Percentiles rank a stretch among this genome's conserved stretches.
Conservation (phyloP, 2,329 filamentous ascomycete species). For the Ceratocystis cacaofunesta region DNA sequence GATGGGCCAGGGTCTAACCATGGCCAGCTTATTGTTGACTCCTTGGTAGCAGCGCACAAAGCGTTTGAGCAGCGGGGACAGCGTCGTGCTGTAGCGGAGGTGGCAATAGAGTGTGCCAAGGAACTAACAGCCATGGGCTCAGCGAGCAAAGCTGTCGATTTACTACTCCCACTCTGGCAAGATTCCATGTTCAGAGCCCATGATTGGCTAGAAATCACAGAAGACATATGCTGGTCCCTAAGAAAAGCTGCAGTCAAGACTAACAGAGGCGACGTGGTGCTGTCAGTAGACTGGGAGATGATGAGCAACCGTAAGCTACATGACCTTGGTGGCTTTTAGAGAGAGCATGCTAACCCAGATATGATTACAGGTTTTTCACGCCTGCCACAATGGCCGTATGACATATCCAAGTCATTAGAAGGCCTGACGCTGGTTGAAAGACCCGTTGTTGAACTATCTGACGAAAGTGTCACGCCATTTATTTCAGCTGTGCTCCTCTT, state of each 20-base stretch:
- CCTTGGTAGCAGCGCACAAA: conserved; percentile 33
- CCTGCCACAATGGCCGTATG: conserved; percentile 44
- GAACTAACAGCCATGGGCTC: conserved; percentile 36
- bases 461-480: conserved; percentile 38
- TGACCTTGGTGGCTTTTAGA: background rate
- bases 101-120: conserved; percentile 41
- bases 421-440: conserved; percentile 31
- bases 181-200: conserved; percentile 41
- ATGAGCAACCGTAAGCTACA: conserved; percentile 38
- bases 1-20: conserved; percentile 39
- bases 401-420: conserved; percentile 42
- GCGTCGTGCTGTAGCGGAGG: conserved; percentile 37
- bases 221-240: conserved; percentile 47
- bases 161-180: conserved; percentile 44
- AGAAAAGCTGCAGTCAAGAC: conserved; percentile 39
- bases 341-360: conserved; percentile 1
- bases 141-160: conserved; percentile 39
- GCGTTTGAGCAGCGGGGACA: conserved; percentile 43
- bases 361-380: conserved; percentile 34
- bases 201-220: conserved; percentile 43
- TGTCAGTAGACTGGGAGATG: conserved; percentile 52
- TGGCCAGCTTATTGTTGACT: conserved; percentile 38
- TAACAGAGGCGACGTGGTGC: conserved; percentile 39
- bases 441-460: conserved; percentile 36
- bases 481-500: conserved; percentile 43